Conservation (phyloP, 2,329 filamentous ascomycete genomes). For the Talaromyces atroroseus region DNA sequence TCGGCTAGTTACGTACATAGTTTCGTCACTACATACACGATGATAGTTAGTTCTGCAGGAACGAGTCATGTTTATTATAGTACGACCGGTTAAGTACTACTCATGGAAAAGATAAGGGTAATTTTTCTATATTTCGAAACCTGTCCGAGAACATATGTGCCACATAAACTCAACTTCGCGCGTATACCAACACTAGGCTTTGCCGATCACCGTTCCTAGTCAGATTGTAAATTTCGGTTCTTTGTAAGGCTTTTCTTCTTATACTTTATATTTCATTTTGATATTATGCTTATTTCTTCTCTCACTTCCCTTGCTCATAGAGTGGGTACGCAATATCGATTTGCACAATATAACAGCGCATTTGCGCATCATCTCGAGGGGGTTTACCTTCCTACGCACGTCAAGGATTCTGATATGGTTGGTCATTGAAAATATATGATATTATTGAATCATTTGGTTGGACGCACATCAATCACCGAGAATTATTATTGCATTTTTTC, state of each 20-base stretch:
- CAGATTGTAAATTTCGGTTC: not conserved
- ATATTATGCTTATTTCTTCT: not conserved
- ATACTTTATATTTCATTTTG: not conserved
- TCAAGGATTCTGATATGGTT: not conserved
- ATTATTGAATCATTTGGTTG: not conserved
- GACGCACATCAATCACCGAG: not conserved
- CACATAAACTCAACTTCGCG: not conserved
- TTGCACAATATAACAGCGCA: not conserved
- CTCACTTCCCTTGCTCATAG: not conserved
- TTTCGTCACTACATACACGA: not conserved
- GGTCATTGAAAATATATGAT: not conserved
- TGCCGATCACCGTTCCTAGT: not conserved
- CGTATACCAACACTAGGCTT: not conserved
- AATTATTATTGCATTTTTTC: not conserved
- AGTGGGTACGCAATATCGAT: not conserved
- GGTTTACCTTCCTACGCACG: not conserved
- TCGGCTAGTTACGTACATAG: not conserved
- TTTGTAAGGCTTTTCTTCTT: not conserved
- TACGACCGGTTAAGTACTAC: not conserved
- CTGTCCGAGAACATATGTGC: not conserved
- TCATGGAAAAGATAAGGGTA: not conserved
- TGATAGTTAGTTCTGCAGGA: not conserved
- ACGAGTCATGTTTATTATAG: not conserved
- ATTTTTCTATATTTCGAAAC: not conserved
- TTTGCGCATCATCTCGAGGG: not conserved